phyloP scores from a whole-genome alignment of 129 eudicot genomes.

The Flaveria robusta region DNA sequence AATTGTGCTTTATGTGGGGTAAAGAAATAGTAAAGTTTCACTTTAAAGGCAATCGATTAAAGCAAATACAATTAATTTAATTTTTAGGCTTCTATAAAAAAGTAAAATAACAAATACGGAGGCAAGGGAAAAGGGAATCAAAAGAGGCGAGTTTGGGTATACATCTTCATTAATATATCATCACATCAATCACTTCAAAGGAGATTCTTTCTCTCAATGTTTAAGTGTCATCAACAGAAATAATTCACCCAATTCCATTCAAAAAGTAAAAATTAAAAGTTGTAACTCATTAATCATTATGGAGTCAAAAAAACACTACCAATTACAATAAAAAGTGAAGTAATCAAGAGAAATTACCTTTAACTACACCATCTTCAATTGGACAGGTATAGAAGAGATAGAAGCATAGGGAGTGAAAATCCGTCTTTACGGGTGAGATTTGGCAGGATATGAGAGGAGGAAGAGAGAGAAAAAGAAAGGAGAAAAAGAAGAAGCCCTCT shows the following conservation, averaged over 20 bases:
- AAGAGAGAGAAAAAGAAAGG: too few species aligned
- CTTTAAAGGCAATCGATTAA: slow-evolving; percentile 20
- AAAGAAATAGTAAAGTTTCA: slow-evolving; percentile 13
- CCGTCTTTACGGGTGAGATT: too few species aligned
- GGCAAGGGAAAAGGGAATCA: slow-evolving; percentile 36
- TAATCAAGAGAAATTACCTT: slow-evolving; percentile 23
- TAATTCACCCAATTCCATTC: not conserved
- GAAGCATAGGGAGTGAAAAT: too few species aligned
- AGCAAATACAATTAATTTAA: slow-evolving; percentile 1
- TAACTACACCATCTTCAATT: not conserved
- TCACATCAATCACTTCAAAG: slow-evolving; percentile 42
- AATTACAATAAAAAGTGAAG: slow-evolving; percentile 36
- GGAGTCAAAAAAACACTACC: slow-evolving; percentile 21
- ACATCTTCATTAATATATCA: slow-evolving; percentile 33
- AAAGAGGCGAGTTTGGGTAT: slow-evolving; percentile 34
- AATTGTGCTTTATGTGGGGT: not conserved
- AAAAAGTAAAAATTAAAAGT: slow-evolving; percentile 26
- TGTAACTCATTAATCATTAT: slow-evolving; percentile 30
- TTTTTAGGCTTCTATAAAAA: slow-evolving; percentile 22
- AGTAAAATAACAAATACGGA: slow-evolving; percentile 31
- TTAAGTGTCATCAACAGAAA: slow-evolving; percentile 12
- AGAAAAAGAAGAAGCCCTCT: too few species aligned
- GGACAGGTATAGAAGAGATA: too few species aligned
- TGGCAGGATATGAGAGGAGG: too few species aligned
- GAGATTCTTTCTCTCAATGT: slow-evolving; percentile 26